Base-by-base conservation (phyloP, 345 rosid genomes). In the Salix udensis region DNA sequence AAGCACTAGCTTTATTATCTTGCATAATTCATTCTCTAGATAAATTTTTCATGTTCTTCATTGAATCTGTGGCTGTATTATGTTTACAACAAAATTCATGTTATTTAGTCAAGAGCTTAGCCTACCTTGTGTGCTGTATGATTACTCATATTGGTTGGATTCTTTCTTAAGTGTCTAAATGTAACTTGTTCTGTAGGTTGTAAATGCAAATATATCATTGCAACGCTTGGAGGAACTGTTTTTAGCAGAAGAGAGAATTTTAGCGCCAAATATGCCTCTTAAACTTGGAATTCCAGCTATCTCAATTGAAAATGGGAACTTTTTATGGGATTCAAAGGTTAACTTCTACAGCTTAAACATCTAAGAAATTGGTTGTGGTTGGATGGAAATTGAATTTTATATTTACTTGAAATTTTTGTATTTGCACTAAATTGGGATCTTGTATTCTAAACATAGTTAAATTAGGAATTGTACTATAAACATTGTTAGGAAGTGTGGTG, bases 321-420 rank as follows among this genome's bases (percentile, higher is more conserved):
- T 93, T 82, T 93, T 94, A 64, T 96, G 99, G 99, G 94, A 96
- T 79, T 81, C 90, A 65, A 89, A 93, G 96, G 98, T 93, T 61
- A 42, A 36, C 30, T 42, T 53, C 72, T 48, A 28, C 13, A 61
- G n/a, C 72, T 64, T 24, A 19, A 65, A 5, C 40, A 55, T 46
- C 28, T 68, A 9, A 30, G 18, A 31, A 31, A 48, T 64, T 46
- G 14, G 19, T 48, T n/a, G 26, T 55, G 14, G 62, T 21, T 53
- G 23, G 60, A 53, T 2, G 60, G 60, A 6, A 53, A 23, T 53
- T 53, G 8, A 8, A 53, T 53, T 6, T 53, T 10, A 21, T 2
- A 8, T 53, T 53, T 53, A 10, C 21, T 53, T 53, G 60, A 53
- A 53, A 7, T 7, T 53, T 2, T 53, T 7, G 60, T 53, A 2